Conservation (phyloP, 2,329 filamentous ascomycete species). For the Fusarium oxysporum region DNA sequence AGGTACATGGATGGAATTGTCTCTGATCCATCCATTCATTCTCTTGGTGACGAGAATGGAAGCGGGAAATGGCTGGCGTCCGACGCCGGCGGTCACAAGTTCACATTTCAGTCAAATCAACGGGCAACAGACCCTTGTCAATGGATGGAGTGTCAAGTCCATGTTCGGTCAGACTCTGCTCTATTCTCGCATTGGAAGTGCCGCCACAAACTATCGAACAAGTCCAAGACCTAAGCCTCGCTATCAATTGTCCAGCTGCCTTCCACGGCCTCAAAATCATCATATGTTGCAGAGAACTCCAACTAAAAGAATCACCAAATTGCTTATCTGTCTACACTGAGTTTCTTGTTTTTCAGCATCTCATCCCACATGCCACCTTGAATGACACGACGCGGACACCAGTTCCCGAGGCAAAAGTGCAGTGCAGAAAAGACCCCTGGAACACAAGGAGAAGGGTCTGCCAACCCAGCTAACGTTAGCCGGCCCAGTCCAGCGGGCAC, state of each 20-base stretch:
- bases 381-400: slow-evolving; percentile 27
- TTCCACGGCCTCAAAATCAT: slow-evolving; percentile 4
- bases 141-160: slow-evolving; percentile 11
- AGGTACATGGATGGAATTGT: slow-evolving; percentile 19
- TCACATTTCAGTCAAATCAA: slow-evolving; percentile 40
- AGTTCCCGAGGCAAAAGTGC: slow-evolving; percentile 29
- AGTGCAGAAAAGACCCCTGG: slow-evolving; percentile 26
- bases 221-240: slow-evolving; percentile 16
- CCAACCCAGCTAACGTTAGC: not conserved
- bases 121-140: slow-evolving; percentile 15
- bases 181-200: slow-evolving; percentile 20
- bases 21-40: slow-evolving; percentile 4
- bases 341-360: not conserved
- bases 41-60: slow-evolving; percentile 3
- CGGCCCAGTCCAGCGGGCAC: not conserved
- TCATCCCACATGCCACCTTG: slow-evolving; percentile 25
- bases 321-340: not conserved
- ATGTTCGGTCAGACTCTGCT: slow-evolving; percentile 24
- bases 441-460: slow-evolving; percentile 32
- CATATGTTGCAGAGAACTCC: not conserved
- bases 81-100: slow-evolving; percentile 42
- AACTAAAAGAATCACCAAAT: slow-evolving; percentile 15
- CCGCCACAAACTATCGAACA: slow-evolving; percentile 34
- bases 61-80: slow-evolving; percentile 34
- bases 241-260: slow-evolving; percentile 27